Percentiles rank a stretch among this genome's conserved stretches.
phyloP scores from a whole-genome alignment of 352 stramenopile species.

The Aphanomyces invadans region DNA sequence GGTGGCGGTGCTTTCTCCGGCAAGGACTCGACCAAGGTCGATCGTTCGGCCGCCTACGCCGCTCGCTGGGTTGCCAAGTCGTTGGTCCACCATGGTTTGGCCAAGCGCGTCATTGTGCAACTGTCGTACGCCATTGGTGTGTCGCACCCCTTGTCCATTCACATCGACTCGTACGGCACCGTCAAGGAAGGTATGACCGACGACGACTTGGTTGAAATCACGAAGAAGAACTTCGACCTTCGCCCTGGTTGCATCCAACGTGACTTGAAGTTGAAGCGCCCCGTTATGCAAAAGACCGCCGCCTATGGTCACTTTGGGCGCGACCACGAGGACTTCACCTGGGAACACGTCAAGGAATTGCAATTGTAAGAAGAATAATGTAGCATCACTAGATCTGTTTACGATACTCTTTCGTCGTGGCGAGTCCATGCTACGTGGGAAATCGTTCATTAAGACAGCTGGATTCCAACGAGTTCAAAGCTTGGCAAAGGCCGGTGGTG shows the following conservation, averaged over 20 bases:
- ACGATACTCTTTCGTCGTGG: neutral
- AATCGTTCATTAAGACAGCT: no score
- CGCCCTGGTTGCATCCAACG: conserved; percentile 96
- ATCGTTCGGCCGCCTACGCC: conserved; percentile 97
- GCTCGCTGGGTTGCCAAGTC: conserved; percentile 99
- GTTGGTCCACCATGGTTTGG: conserved; percentile 93
- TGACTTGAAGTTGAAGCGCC: conserved; percentile 95
- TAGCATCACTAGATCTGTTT: neutral
- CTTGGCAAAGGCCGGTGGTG: no score
- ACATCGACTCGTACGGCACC: conserved; percentile 98
- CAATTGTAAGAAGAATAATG: conserved; percentile 41
- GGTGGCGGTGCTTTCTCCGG: conserved; percentile 98
- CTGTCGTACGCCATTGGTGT: conserved; percentile 99
- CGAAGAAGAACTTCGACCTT: conserved; percentile 99
- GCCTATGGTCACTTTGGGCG: conserved; percentile 99
- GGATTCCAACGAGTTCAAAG: no score
- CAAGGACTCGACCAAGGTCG: conserved; percentile 99
- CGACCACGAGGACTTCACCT: conserved; percentile 98
- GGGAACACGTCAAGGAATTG: conserved; percentile 95
- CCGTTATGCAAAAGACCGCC: conserved; percentile 98
- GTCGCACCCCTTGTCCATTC: conserved; percentile 93
- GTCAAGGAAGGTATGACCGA: conserved; percentile 93
- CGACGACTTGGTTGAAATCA: conserved; percentile 93
- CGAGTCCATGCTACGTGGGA: no score
- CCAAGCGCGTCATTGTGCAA: conserved; percentile 93